Conservation (phyloP, 306 rosid genomes). For the Begonia fuchsioides region DNA sequence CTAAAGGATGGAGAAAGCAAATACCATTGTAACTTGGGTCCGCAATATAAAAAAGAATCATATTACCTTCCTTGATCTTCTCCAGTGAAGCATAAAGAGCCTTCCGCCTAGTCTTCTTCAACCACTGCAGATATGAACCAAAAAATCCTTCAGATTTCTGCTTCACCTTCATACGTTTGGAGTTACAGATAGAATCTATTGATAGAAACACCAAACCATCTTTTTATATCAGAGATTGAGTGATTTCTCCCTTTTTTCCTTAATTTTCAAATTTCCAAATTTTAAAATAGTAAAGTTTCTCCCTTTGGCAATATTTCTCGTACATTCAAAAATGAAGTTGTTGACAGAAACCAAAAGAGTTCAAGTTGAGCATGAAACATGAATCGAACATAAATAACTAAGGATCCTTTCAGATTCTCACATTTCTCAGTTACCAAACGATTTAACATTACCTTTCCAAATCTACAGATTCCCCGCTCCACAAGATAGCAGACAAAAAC, state of each 20-base stretch:
- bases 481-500: conserved; percentile 70
- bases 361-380: neutral
- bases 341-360: neutral
- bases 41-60: neutral
- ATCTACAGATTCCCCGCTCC: conserved; percentile 65
- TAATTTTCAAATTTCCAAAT: neutral
- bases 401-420: conserved; percentile 4
- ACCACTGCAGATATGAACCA: conserved; percentile 41
- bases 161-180: no score
- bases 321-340: neutral
- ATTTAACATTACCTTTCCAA: conserved; percentile 45
- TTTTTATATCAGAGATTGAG: no score
- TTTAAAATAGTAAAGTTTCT: no score
- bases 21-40: neutral
- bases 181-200: no score
- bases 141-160: neutral
- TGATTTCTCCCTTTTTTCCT: no score
- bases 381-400: neutral
- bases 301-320: no score
- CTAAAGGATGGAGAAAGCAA: neutral
- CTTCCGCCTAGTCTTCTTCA: conserved; percentile 73
- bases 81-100: conserved; percentile 80
- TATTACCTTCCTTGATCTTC: conserved; percentile 85
- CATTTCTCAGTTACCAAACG: conserved; percentile 9
- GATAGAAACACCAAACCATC: no score